These are phyloP conservation scores for Trichosporon sp. DNA, from an alignment of 1,284 basidiomycete genomes.

Conservation along the genomic window DNA sequence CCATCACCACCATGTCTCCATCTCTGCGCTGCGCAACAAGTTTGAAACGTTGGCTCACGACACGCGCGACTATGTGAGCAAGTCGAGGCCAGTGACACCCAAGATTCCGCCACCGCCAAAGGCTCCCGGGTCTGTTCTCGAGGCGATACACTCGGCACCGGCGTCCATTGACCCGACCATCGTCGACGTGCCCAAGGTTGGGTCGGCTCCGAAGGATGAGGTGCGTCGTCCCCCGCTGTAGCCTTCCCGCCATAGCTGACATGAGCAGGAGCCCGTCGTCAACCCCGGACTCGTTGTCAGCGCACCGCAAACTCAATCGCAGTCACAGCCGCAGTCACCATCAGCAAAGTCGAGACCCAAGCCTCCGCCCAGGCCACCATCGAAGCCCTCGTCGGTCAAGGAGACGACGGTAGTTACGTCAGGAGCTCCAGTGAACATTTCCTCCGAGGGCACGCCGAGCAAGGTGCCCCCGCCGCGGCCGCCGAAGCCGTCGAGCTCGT, in stretches of 20 bases:
- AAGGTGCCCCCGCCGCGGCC: not conserved
- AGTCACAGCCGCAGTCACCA: too few relatives aligned
- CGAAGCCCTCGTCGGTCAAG: not conserved
- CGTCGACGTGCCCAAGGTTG: not conserved
- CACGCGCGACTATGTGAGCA: not conserved
- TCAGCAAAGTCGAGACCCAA: not conserved
- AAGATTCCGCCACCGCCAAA: not conserved
- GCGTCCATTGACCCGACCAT: not conserved
- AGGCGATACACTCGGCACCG: not conserved
- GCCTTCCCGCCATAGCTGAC: not conserved
- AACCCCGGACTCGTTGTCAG: not conserved
- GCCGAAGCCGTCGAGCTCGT: not conserved
- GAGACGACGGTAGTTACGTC: not conserved
- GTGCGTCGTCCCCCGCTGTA: not conserved
- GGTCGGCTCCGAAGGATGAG: not conserved
- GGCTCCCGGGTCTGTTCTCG: not conserved
- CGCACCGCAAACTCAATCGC: not conserved
- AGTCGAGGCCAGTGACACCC: not conserved
- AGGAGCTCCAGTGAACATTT: not conserved
- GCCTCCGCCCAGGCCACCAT: not conserved
- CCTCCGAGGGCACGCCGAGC: not conserved
- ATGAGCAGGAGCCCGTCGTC: not conserved
- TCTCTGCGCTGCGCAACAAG: conserved; percentile 32
- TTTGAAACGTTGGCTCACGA: conserved; percentile 35
- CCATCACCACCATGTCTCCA: conserved; percentile 22